These are phyloP conservation scores for Hamigera avellanea DNA, from an alignment of 495 filamentous ascomycete species.

Conservation along the genomic window DNA sequence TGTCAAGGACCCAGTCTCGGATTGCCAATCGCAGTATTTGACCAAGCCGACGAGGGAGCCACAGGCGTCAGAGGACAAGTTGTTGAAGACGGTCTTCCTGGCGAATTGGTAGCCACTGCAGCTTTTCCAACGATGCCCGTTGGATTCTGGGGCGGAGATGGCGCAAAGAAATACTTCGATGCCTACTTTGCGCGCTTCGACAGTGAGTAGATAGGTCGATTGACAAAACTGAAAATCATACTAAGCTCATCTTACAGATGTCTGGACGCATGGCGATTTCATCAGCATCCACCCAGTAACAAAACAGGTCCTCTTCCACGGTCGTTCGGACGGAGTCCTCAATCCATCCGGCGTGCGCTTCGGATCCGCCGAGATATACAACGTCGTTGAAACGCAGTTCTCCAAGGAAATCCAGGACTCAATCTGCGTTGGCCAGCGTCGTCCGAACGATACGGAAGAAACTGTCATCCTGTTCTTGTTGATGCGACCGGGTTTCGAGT, in stretches of 20 bases:
- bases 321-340: slow-evolving; percentile 65
- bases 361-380: slow-evolving; percentile 68
- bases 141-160: slow-evolving; percentile 55
- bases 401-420: slow-evolving; percentile 48
- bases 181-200: slow-evolving; percentile 65
- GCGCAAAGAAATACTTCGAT: slow-evolving; percentile 46
- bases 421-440: slow-evolving; percentile 64
- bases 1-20: slow-evolving; percentile 54
- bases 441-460: slow-evolving; percentile 59
- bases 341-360: slow-evolving; percentile 73
- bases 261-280: slow-evolving; percentile 79
- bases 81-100: slow-evolving; percentile 50
- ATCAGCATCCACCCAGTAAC: slow-evolving; percentile 58
- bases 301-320: slow-evolving; percentile 53
- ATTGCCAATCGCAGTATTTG: slow-evolving; percentile 54
- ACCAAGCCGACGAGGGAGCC: slow-evolving; percentile 41
- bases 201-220: too few relatives aligned
- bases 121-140: slow-evolving; percentile 67
- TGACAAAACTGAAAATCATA: too few relatives aligned
- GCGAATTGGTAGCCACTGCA: slow-evolving; percentile 58
- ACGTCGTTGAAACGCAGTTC: slow-evolving; percentile 57
- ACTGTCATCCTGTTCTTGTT: slow-evolving; percentile 63
- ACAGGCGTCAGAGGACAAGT: slow-evolving; percentile 38
- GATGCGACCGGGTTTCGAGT: slow-evolving; percentile 48
- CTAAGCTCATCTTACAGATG: slow-evolving; percentile 30